Evolutionary conservation across 805 yeast genomes (phyloP), one percentile per base, ranked within the genome.

Genomic region (Yamadazyma laniorum): DNA sequence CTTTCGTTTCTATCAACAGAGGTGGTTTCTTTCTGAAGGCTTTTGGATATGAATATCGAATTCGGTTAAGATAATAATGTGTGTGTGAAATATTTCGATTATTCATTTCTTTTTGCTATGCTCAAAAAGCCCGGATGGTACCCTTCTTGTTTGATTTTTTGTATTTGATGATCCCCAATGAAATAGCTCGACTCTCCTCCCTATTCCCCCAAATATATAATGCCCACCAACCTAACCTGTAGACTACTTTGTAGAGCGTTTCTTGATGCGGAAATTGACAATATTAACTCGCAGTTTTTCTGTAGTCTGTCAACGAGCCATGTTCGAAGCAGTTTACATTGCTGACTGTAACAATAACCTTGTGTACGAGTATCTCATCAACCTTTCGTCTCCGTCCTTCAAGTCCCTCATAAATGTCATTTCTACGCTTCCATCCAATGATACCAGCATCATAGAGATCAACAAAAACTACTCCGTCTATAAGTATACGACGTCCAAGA

Each of bases 281-380:
- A n/a, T n/a, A n/a, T n/a, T n/a, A n/a, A n/a, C n/a, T n/a, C n/a
- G n/a, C n/a, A n/a, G n/a, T n/a, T n/a, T n/a, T n/a, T n/a, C n/a
- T n/a, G n/a, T n/a, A n/a, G n/a, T n/a, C n/a, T n/a, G n/a, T n/a
- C n/a, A n/a, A n/a, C n/a, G n/a, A n/a, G 9, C 23, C 29, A 67
- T 68, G 73, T 55, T 68, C 41, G 67, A 65, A 39, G 70, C 68
- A 1, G 58, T 68, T n/a, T 68, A 65, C 50, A 63, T 68, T n/a
- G 52, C 72, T 6, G 72, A 67, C 45, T 27, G 51, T 16, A 56
- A 53, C 27, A 55, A 59, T 37, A 53, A 54, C 34, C 48, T 68
- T 34, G 59, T 66, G 34, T 65, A 55, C 45, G 72, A 68, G 49
- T 64, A 61, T 45, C 52, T 62, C 26, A 54, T 52, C 14, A 53